Base-by-base conservation (phyloP, 106 monocot species). In the Phalaenopsis equestris region DNA sequence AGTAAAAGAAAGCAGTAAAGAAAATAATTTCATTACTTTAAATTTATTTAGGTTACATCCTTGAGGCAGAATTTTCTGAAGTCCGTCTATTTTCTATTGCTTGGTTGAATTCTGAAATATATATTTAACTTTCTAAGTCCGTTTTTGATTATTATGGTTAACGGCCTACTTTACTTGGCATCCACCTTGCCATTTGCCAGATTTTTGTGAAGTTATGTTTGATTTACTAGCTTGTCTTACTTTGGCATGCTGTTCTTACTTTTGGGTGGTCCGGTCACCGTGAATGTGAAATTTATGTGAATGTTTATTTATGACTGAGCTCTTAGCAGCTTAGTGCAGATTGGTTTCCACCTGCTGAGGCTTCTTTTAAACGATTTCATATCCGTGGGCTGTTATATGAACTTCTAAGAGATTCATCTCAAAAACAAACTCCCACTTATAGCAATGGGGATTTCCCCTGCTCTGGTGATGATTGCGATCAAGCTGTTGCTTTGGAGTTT, bases 271-370 rank as follows among this genome's bases (percentile, higher is more conserved):
- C 12, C 70, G 3, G 14, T 38, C 11, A 70, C 12, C n/a, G 9
- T 70, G 39, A 70, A 38, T 38, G n/a, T 70, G 24, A 65, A 65
- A 70, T 70, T 12, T 70, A 38, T 70, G 3, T 70, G 39, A 70
- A 39, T 43, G 43, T 12, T 74, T 74, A 74, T 42, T 74, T 45
- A 39, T 65, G 38, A 19, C 14, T 74, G 49, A 48, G 21, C 76
- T 76, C 76, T 76, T 76, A 24, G 48, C 76, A 76, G 76, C 76
- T 76, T 30, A 76, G 24, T 76, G 49, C 76, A 52, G 76, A 76
- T 52, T 76, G 76, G 76, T 76, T 76, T 76, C 76, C 76, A 76
- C 76, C 76, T 76, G 47, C 76, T 47, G 76, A 76, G 30, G 76
- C 76, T 76, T 76, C 76, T 76, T 76, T 76, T 49, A 76, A 76